Percentiles rank a stretch among this genome's conserved stretches.
Evolutionary conservation across 148 eudicot genomes (phyloP).

Genomic region (Pouteria glomerata): DNA sequence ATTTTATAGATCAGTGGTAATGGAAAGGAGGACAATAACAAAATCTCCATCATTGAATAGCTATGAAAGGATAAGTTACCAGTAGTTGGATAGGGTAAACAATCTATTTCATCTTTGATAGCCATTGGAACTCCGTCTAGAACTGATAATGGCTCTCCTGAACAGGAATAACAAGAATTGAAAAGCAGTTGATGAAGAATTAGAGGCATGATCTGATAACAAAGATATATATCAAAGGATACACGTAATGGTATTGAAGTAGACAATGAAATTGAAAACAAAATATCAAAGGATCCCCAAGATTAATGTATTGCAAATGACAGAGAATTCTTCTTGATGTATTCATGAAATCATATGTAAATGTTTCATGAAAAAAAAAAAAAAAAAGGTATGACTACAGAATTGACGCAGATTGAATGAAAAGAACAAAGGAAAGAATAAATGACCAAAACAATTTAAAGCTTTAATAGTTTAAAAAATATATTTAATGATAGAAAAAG

Average conservation of each 20-base stretch:
- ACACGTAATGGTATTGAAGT: background rate
- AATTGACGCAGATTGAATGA: background rate
- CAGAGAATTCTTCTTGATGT: no score
- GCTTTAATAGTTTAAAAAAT: no score
- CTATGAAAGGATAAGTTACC: conserved; percentile 30
- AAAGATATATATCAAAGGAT: background rate
- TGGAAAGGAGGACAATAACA: background rate
- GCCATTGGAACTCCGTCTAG: conserved; percentile 94
- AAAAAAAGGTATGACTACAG: background rate
- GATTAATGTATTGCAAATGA: background rate
- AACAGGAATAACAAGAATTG: conserved; percentile 4
- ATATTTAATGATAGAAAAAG: no score
- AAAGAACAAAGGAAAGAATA: background rate
- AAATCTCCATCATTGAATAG: background rate
- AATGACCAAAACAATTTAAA: background rate
- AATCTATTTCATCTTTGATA: conserved; percentile 93
- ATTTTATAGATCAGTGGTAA: background rate
- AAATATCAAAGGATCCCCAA: background rate
- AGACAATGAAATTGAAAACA: background rate
- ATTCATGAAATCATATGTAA: no score
- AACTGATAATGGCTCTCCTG: conserved; percentile 79
- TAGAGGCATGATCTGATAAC: background rate
- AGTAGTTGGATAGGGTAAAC: conserved; percentile 94
- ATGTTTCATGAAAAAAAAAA: background rate
- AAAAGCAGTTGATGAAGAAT: background rate